Percentiles rank a stretch among this genome's conserved stretches.
Conservation (phyloP, 371 early-diverging fungal genomes). For the Sporodiniella umbellata region DNA sequence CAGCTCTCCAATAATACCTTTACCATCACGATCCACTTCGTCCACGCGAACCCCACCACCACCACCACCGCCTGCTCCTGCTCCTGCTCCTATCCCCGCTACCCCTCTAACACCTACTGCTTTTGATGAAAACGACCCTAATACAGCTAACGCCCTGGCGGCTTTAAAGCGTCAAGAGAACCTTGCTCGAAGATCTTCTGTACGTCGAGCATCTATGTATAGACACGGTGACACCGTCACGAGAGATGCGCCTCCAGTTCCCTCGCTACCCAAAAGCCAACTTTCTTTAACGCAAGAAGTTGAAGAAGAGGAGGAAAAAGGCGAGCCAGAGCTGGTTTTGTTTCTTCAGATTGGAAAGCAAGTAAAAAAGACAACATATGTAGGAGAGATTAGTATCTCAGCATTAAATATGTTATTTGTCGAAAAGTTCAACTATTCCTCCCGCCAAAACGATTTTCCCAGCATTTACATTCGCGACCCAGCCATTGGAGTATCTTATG, state of each 20-base stretch:
- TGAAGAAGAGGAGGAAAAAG: conserved; percentile 8
- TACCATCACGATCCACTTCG: conserved; percentile 44
- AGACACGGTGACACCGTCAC: conserved; percentile 14
- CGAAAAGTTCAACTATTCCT: conserved; percentile 61
- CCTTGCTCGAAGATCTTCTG: conserved; percentile 43
- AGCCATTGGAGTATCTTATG: conserved; percentile 57
- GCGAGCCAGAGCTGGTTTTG: conserved; percentile 27
- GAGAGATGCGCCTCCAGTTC: conserved; percentile 35
- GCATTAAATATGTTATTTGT: conserved; percentile 64
- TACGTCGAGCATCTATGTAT: conserved; percentile 47
- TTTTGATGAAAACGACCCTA: conserved; percentile 45
- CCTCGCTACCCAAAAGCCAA: conserved; percentile 23
- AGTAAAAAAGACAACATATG: conserved; percentile 54
- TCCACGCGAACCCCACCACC: conserved; percentile 29
- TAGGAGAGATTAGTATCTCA: conserved; percentile 58
- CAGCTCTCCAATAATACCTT: conserved; percentile 17
- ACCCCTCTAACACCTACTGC: background rate
- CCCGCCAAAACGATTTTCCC: conserved; percentile 61
- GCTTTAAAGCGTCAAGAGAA: conserved; percentile 49
- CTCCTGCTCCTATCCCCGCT: conserved; percentile 1
- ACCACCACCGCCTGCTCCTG: conserved; percentile 24
- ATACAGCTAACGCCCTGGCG: conserved; percentile 43
- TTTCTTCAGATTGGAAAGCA: conserved; percentile 60
- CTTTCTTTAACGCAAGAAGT: conserved; percentile 16
- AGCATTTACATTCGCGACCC: conserved; percentile 70